Evolutionary conservation across 2,329 filamentous ascomycete species (phyloP).

Genomic region (Calonectria hongkongensis): DNA sequence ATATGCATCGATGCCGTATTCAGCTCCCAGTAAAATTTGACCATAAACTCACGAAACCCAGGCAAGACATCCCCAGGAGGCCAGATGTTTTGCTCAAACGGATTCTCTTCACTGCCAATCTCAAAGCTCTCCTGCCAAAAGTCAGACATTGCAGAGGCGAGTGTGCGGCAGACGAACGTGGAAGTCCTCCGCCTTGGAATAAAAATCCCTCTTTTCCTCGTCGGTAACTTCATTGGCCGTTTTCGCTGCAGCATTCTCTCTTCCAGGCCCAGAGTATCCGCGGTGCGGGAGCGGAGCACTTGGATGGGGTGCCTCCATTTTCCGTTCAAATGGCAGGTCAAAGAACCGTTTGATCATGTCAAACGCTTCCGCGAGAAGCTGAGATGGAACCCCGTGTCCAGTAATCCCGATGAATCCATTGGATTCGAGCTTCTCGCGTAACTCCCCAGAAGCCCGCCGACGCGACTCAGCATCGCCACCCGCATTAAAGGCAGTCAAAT

Average conservation of each 20-base stretch:
- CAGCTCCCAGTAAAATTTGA: neutral
- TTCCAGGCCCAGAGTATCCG: neutral
- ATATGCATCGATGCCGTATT: neutral
- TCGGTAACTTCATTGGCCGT: neutral
- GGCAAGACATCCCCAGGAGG: neutral
- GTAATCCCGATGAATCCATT: constrained; percentile 3
- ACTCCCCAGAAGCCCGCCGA: neutral
- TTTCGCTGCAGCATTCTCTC: constrained; percentile 5
- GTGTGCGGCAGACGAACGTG: neutral
- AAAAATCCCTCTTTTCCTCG: neutral
- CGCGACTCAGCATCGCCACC: neutral
- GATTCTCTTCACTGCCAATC: constrained; percentile 1
- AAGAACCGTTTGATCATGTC: neutral
- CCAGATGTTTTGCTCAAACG: constrained; percentile 2
- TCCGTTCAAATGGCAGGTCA: neutral
- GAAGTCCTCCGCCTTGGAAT: constrained; percentile 4
- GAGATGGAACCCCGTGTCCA: neutral
- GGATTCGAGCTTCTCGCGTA: neutral
- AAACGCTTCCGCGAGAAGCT: neutral
- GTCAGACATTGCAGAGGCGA: neutral
- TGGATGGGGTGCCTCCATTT: constrained; percentile 4
- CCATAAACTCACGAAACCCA: neutral
- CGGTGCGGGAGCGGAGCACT: neutral
- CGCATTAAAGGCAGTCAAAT: neutral
- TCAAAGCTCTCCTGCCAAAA: constrained; percentile 5